These are phyloP conservation scores for Coemansia sp. DNA, from an alignment of 192 early-diverging fungal genomes.

Conservation along the genomic window DNA sequence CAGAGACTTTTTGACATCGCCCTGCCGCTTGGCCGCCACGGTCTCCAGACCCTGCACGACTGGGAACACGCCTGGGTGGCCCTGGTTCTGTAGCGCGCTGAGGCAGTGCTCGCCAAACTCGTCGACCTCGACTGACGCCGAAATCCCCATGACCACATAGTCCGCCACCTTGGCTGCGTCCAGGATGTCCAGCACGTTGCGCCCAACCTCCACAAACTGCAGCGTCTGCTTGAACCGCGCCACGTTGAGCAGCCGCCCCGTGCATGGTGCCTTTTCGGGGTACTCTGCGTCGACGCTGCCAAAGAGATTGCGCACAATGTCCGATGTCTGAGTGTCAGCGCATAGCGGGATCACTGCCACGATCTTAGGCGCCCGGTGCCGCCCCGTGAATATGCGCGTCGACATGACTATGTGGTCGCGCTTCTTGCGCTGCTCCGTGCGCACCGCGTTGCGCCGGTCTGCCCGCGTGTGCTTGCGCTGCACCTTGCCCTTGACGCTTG, in stretches of 20 bases:
- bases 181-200: conserved; percentile 81
- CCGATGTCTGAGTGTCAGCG: conserved; percentile 61
- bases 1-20: conserved; percentile 81
- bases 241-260: conserved; percentile 44
- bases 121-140: conserved; percentile 89
- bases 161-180: conserved; percentile 91
- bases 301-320: conserved; percentile 50
- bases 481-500: conserved; percentile 57
- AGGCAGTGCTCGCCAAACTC: conserved; percentile 84
- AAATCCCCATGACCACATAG: conserved; percentile 82
- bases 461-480: conserved; percentile 57
- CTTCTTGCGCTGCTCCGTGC: conserved; percentile 78
- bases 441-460: conserved; percentile 81
- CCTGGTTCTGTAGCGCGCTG: conserved; percentile 83
- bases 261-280: conserved; percentile 17
- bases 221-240: conserved; percentile 89
- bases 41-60: conserved; percentile 70
- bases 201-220: conserved; percentile 72
- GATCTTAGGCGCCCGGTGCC: conserved; percentile 81
- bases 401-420: conserved; percentile 64
- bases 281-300: conserved; percentile 56
- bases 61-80: conserved; percentile 71
- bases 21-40: conserved; percentile 61
- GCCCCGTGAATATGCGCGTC: conserved; percentile 82
- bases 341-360: conserved; percentile 89